A percentile compares a stretch with the other conserved stretches of the same genome.
phyloP scores from a whole-genome alignment of 306 rosid genomes.

The Acmispon strigosus region DNA sequence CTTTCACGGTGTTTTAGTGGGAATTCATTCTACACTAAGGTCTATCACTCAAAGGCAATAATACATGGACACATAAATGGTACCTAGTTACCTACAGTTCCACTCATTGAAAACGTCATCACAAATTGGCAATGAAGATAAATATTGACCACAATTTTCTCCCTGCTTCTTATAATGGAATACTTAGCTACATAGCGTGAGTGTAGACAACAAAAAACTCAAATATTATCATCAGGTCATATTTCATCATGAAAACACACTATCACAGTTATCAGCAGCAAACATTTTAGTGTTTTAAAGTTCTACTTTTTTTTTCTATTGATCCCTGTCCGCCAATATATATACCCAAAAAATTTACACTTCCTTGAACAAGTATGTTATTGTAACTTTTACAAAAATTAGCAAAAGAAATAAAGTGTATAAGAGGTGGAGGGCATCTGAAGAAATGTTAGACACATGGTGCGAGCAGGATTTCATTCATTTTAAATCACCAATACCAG shows the following conservation, averaged over 20 bases:
- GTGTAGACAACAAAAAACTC: neutral
- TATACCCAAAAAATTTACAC: neutral
- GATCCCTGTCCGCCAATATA: neutral
- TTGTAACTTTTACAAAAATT: neutral
- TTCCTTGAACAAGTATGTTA: neutral
- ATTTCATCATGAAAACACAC: neutral
- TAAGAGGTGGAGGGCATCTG: neutral
- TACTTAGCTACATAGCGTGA: neutral
- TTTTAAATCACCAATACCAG: neutral
- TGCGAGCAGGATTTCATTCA: neutral
- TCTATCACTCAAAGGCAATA: neutral
- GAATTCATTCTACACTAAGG: neutral
- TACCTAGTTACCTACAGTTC: too few species aligned
- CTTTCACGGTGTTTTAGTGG: neutral
- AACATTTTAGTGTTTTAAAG: neutral
- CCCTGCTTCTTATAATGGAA: neutral
- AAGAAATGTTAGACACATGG: neutral
- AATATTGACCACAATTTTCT: neutral
- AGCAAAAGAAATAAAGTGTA: neutral
- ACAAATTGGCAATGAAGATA: neutral
- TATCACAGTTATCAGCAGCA: neutral
- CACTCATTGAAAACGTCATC: neutral
- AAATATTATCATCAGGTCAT: neutral
- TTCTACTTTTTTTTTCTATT: too few species aligned
- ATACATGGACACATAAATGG: neutral